These are phyloP conservation scores for Dioscorea dumetorum DNA, from an alignment of 106 monocot genomes.

Conservation along the genomic window DNA sequence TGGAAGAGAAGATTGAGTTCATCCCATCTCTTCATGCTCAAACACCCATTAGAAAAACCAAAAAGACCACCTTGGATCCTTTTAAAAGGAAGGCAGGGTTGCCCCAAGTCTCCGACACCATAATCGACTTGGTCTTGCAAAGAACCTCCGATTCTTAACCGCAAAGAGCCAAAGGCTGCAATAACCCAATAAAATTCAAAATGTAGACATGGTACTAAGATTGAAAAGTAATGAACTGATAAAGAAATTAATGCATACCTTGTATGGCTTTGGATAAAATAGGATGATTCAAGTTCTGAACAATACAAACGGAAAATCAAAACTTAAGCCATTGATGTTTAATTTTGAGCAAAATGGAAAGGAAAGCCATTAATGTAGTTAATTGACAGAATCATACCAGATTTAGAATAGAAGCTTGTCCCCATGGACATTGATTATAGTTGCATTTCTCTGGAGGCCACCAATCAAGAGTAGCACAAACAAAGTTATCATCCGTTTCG, in stretches of 20 bases:
- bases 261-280: slow-evolving; percentile 25
- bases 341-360: not conserved
- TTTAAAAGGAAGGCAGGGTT: slow-evolving; percentile 47
- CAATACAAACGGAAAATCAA: not conserved
- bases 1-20: slow-evolving; percentile 55
- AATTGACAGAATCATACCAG: slow-evolving; percentile 26
- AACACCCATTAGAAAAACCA: slow-evolving; percentile 73
- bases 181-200: not conserved
- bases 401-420: slow-evolving; percentile 67
- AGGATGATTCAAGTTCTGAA: slow-evolving; percentile 36
- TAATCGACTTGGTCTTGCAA: slow-evolving; percentile 87
- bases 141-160: slow-evolving; percentile 86
- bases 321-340: not conserved
- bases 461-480: slow-evolving; percentile 97
- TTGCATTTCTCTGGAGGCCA: slow-evolving; percentile 94
- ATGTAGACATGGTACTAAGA: not conserved
- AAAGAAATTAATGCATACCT: slow-evolving; percentile 9
- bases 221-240: not conserved
- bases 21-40: slow-evolving; percentile 78
- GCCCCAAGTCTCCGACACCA: slow-evolving; percentile 22
- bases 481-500: slow-evolving; percentile 54
- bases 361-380: not conserved
- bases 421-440: slow-evolving; percentile 88
- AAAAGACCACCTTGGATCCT: slow-evolving; percentile 46
- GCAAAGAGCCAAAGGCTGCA: slow-evolving; percentile 20